These are phyloP conservation scores for Aspergillus fumigatiaffinis DNA, from an alignment of 2,329 filamentous ascomycete genomes.

Conservation along the genomic window DNA sequence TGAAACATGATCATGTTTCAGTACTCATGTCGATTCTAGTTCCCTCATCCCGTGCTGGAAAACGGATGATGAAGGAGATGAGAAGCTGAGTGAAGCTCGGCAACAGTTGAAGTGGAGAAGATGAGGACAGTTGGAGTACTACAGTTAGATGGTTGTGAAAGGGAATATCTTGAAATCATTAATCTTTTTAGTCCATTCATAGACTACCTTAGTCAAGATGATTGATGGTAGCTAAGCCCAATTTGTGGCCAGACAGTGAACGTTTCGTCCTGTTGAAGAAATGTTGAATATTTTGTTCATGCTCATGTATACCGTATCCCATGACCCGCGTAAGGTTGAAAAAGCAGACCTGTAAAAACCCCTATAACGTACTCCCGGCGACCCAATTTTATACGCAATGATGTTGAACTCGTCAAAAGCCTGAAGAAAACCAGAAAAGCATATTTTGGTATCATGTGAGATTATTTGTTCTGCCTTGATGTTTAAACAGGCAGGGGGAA, in stretches of 20 bases:
- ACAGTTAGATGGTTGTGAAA: conserved; percentile 6
- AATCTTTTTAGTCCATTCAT: conserved; percentile 8
- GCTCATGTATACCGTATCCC: conserved; percentile 29
- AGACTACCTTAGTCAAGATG: background rate
- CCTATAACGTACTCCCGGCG: conserved; percentile 30
- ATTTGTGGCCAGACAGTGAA: background rate
- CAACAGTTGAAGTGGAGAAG: too few relatives aligned
- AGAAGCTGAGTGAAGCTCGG: background rate
- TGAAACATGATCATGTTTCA: background rate
- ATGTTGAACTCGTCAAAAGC: conserved; percentile 33
- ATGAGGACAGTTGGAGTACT: background rate
- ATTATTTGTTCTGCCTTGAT: conserved; percentile 4
- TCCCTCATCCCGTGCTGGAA: background rate
- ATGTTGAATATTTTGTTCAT: conserved; percentile 11
- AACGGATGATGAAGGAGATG: background rate
- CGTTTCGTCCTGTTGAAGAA: conserved; percentile 16
- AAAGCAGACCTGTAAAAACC: conserved; percentile 39
- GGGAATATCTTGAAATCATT: conserved; percentile 15
- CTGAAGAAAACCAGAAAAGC: conserved; percentile 6
- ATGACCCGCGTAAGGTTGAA: conserved; percentile 38
- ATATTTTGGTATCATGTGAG: conserved; percentile 17
- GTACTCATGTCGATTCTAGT: too few relatives aligned
- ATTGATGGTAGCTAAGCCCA: background rate
- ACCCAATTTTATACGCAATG: conserved; percentile 29
- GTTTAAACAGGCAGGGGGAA: conserved; percentile 76